phyloP scores from a whole-genome alignment of 805 yeast genomes.

The Metschnikowia borealis region DNA sequence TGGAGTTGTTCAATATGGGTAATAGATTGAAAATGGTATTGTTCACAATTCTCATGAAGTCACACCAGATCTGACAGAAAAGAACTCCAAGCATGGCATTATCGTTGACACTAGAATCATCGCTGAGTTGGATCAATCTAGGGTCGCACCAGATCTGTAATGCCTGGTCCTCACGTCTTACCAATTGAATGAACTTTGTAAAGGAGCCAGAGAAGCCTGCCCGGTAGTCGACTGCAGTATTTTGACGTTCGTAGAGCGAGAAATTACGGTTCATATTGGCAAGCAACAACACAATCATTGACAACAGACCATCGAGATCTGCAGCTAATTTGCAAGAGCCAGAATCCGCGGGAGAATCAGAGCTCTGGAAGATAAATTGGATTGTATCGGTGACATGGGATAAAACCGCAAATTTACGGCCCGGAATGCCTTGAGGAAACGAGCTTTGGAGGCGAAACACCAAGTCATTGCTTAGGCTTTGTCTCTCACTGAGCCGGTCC shows the following conservation, averaged over 20 bases:
- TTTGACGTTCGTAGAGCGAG: constrained; percentile 18
- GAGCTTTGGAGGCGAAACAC: neutral
- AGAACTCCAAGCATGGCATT: constrained; percentile 25
- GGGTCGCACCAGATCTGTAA: constrained; percentile 37
- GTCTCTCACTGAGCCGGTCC: constrained; percentile 10
- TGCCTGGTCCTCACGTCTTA: constrained; percentile 12
- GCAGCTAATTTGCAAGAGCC: neutral
- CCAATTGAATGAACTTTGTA: constrained; percentile 18
- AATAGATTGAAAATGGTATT: constrained; percentile 23
- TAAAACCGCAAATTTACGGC: constrained; percentile 2
- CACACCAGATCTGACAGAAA: constrained; percentile 33
- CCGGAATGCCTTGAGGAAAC: constrained; percentile 2
- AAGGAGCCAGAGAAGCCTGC: constrained; percentile 19
- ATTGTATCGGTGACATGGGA: constrained; percentile 2
- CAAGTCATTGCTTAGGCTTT: neutral
- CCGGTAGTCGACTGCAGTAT: constrained; percentile 14
- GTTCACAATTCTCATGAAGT: constrained; percentile 31
- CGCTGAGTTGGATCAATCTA: constrained; percentile 19
- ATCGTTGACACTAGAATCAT: constrained; percentile 16
- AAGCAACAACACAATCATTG: constrained; percentile 10
- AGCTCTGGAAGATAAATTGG: constrained; percentile 1
- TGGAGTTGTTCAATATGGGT: constrained; percentile 22
- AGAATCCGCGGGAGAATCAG: constrained; percentile 14
- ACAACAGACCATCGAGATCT: constrained; percentile 11
- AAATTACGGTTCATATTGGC: constrained; percentile 24